These are phyloP conservation scores for Drechmeria coniospora DNA, from an alignment of 2,329 filamentous ascomycete species.

Conservation along the genomic window DNA sequence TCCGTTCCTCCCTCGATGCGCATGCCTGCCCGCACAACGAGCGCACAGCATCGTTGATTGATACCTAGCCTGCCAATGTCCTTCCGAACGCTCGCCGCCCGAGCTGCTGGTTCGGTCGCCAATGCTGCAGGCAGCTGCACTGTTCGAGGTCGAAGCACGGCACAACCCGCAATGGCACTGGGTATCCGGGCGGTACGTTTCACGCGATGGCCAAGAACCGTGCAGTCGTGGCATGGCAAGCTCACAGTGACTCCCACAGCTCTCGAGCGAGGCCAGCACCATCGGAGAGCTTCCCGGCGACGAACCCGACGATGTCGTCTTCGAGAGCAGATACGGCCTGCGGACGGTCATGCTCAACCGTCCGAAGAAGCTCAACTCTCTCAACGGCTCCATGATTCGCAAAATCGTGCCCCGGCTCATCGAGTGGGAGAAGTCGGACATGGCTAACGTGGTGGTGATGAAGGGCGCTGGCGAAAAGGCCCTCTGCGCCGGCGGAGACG, in stretches of 20 bases:
- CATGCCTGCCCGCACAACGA: constrained; percentile 12
- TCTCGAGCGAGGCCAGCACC: constrained; percentile 18
- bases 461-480: constrained; percentile 77
- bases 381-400: constrained; percentile 86
- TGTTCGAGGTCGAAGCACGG: constrained; percentile 45
- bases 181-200: constrained; percentile 16
- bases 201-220: background rate
- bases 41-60: constrained; percentile 13
- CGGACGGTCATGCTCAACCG: constrained; percentile 90
- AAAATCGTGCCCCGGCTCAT: constrained; percentile 82
- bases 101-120: constrained; percentile 38
- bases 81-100: constrained; percentile 34
- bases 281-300: constrained; percentile 49
- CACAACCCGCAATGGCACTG: constrained; percentile 61
- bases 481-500: constrained; percentile 89
- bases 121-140: constrained; percentile 25
- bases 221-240: no score
- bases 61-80: constrained; percentile 34
- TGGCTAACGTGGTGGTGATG: constrained; percentile 85
- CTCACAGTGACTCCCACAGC: constrained; percentile 9
- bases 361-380: constrained; percentile 77
- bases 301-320: constrained; percentile 80
- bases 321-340: constrained; percentile 76
- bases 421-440: constrained; percentile 89
- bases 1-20: constrained; percentile 16